Conservation (phyloP, 2,329 filamentous ascomycete species). For the Fusarium tjaetaba region DNA sequence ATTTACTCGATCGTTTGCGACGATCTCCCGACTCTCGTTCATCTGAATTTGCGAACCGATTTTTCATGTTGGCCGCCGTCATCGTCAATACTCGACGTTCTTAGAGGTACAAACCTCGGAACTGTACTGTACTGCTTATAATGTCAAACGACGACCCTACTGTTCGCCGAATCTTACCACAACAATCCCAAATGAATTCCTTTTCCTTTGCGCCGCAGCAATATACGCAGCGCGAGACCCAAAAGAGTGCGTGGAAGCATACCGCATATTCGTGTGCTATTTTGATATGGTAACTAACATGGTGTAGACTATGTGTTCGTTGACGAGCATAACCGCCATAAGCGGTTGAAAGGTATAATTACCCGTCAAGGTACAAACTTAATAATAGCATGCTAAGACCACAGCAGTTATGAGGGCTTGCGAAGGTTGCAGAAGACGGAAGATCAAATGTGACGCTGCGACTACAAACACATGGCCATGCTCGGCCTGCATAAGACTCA, state of each 20-base stretch:
- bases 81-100: conserved; percentile 29
- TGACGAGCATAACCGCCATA: conserved; percentile 98
- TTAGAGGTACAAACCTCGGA: conserved; percentile 40
- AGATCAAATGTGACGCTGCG: conserved; percentile 98
- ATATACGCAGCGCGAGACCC: conserved; percentile 71
- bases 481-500: conserved; percentile 89
- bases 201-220: conserved; percentile 78
- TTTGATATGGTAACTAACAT: conserved; percentile 24
- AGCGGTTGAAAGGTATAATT: conserved; percentile 85
- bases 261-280: conserved; percentile 12
- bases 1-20: conserved; percentile 11
- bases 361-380: background rate
- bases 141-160: conserved; percentile 72
- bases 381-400: conserved; percentile 8
- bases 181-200: conserved; percentile 70
- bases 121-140: conserved; percentile 30
- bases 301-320: conserved; percentile 94
- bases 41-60: conserved; percentile 36
- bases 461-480: conserved; percentile 98
- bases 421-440: conserved; percentile 91
- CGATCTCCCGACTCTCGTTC: conserved; percentile 4
- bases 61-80: conserved; percentile 46
- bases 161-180: conserved; percentile 70
- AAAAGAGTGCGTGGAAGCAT: conserved; percentile 75
- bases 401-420: conserved; percentile 91